A percentile compares a stretch with the other conserved stretches of the same genome.
phyloP scores from a whole-genome alignment of 352 stramenopile species.

The Phytophthora lateralis region DNA sequence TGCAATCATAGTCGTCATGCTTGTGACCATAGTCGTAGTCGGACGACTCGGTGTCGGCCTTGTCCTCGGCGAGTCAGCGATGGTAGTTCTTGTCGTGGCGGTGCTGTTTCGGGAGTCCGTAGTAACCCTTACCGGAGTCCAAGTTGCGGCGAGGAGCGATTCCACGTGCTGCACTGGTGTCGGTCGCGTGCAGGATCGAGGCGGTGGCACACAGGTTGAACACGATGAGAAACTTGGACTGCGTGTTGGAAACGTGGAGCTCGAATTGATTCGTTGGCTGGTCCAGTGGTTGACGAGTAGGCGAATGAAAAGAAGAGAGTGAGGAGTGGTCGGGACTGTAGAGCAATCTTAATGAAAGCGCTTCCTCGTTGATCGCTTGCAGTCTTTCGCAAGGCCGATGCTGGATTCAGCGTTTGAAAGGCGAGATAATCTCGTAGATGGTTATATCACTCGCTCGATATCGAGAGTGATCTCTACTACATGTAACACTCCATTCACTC shows the following conservation, averaged over 20 bases:
- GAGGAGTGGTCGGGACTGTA: background rate
- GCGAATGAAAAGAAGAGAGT: slow-evolving; percentile 8
- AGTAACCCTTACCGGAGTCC: background rate
- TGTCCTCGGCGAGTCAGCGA: slow-evolving; percentile 26
- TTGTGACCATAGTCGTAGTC: background rate
- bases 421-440: too few species aligned
- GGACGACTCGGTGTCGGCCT: slow-evolving; percentile 11
- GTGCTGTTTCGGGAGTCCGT: slow-evolving; percentile 5
- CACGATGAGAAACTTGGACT: slow-evolving; percentile 24
- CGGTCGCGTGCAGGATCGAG: slow-evolving; percentile 9
- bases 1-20: background rate
- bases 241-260: slow-evolving; percentile 11
- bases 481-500: too few species aligned
- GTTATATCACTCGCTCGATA: too few species aligned
- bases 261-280: background rate
- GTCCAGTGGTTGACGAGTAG: background rate
- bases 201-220: slow-evolving; percentile 14
- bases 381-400: too few species aligned
- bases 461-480: too few species aligned
- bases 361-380: too few species aligned
- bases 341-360: too few species aligned
- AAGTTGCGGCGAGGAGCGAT: slow-evolving; percentile 16
- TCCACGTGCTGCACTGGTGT: background rate
- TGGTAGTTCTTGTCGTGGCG: slow-evolving; percentile 4
- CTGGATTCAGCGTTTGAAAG: too few species aligned